A percentile compares a stretch with the other conserved stretches of the same genome.
phyloP scores from a whole-genome alignment of 208 protist genomes.

The Leishmania gerbilli region DNA sequence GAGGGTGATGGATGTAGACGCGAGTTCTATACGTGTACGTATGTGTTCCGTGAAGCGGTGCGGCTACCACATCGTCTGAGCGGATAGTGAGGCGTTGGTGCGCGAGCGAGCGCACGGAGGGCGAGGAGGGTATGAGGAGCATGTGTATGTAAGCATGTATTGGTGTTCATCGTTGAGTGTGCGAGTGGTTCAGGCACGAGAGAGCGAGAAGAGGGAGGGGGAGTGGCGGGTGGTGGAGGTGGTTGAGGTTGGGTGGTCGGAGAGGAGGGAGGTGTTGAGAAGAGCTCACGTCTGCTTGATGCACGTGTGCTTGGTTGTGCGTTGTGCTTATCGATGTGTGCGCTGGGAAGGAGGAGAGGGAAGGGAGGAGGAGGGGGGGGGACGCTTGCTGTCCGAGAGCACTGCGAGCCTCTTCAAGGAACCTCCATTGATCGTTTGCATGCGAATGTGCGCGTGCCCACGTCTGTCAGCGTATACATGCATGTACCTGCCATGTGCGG shows the following conservation, averaged over 20 bases:
- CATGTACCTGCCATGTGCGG: background rate
- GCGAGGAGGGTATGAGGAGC: too few relatives aligned
- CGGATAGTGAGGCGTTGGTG: background rate
- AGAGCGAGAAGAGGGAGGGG: background rate
- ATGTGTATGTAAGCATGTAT: background rate
- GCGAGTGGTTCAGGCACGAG: background rate
- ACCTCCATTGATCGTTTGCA: background rate
- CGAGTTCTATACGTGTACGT: conserved; percentile 6
- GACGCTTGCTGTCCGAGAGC: background rate
- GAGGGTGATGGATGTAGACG: background rate
- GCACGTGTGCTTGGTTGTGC: background rate
- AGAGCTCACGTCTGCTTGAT: background rate
- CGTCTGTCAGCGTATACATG: background rate
- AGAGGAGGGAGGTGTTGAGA: background rate
- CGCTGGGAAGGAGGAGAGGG: too few relatives aligned
- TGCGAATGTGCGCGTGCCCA: background rate
- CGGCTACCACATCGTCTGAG: background rate
- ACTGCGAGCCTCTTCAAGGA: background rate
- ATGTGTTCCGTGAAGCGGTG: background rate
- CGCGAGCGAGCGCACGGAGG: background rate
- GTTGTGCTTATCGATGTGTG: background rate
- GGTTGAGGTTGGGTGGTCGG: background rate
- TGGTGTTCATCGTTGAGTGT: background rate
- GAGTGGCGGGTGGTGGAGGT: background rate
- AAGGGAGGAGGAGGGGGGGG: too few relatives aligned